Evolutionary conservation across 139 green algal species (phyloP), one percentile per base, ranked within the genome.

Genomic region (Gonium pectorale): DNA sequence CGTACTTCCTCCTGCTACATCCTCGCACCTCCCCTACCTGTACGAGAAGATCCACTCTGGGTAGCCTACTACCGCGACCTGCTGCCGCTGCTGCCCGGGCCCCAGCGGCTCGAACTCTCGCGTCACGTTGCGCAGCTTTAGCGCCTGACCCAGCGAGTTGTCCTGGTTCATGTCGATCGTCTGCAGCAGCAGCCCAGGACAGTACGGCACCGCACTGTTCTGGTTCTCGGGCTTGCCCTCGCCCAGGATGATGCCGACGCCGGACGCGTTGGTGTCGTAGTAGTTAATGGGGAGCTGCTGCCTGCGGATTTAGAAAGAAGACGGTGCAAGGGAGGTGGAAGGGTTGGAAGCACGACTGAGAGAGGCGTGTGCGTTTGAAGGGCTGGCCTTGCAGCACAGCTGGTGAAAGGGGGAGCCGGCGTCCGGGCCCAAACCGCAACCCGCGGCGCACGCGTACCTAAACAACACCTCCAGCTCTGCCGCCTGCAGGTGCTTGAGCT

Each of bases 151-250:
- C 49, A 98, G 85, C 78, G 95, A 94, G 83, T 97, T 95, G 91
- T 98, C 95, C 82, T 93, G 90, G 88, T 97, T 97, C 94, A 96
- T 96, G 86, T 97, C 94, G 35, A 97, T 95, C 59, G 94, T 93
- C 80, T 96, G 94, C 60, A 97, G 49, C 35, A 88, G 80, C 68
- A 93, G 90, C 15, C 94, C 91, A 37, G 92, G 90, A 67, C 89
- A 94, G 87, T 96, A 97, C 71, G 93, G 91, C 74, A 96, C 88
- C 19, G 94, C 89, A 54, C 92, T 88, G 81, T 97, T 97, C 83
- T 97, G 94, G 88, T 97, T 97, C 91, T 97, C 94, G 2, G 94
- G 94, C 85, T 97, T 97, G 81, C 94, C 94, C 86, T 97, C 94
- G 2, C 94, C 94, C 56, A 97, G 90, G 31, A 92, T 87, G 19